phyloP scores from a whole-genome alignment of 1,139 yeast genomes.

The Debaryomycetaceae sp. region DNA sequence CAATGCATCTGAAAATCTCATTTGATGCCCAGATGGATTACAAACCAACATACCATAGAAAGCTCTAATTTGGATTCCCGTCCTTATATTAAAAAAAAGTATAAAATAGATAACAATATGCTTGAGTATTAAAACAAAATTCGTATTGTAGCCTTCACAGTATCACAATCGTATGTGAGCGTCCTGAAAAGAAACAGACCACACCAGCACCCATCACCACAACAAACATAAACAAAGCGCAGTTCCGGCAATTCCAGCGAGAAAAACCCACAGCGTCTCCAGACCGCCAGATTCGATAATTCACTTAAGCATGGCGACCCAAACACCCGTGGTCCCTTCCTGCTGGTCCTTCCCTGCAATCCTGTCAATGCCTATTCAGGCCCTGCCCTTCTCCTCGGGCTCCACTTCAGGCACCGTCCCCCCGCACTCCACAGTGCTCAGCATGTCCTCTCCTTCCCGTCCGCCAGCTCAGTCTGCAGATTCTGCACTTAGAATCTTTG shows the following conservation, averaged over 20 bases:
- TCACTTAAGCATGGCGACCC: constrained; percentile 3
- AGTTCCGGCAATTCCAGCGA: background rate
- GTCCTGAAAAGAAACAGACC: background rate
- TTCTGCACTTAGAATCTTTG: constrained; percentile 40
- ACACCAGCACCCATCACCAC: background rate
- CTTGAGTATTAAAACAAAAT: constrained; percentile 1
- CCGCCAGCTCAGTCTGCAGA: background rate
- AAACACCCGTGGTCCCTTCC: background rate
- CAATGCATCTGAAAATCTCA: too few relatives aligned
- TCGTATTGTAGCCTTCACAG: constrained; percentile 5
- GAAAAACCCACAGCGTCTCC: background rate
- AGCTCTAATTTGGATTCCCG: constrained; percentile 8
- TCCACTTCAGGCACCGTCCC: background rate
- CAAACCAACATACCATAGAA: too few relatives aligned
- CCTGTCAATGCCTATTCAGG: background rate
- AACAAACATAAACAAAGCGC: background rate
- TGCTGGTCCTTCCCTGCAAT: background rate
- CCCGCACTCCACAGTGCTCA: background rate
- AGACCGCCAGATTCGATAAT: constrained; percentile 2
- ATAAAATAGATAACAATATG: constrained; percentile 8
- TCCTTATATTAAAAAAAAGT: constrained; percentile 6
- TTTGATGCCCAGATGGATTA: too few relatives aligned
- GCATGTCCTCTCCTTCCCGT: background rate
- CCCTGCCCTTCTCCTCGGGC: background rate
- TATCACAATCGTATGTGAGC: background rate